Conservation (phyloP, 2,329 filamentous ascomycete genomes). For the Cordyceps militaris region DNA sequence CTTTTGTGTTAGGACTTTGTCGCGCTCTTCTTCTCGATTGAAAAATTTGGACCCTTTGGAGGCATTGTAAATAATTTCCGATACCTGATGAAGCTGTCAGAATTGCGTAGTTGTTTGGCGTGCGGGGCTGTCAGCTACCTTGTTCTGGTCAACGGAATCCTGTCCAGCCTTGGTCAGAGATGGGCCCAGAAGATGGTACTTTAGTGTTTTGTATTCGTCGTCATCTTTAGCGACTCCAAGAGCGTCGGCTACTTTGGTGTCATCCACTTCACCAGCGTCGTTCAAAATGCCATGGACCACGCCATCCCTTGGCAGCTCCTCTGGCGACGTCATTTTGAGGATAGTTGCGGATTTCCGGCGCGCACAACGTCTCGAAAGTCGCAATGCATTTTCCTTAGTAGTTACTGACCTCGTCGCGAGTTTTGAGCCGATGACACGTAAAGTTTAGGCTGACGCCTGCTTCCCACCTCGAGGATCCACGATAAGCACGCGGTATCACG, state of each 20-base stretch:
- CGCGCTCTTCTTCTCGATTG: constrained; percentile 77
- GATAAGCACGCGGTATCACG: constrained; percentile 11
- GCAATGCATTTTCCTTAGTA: constrained; percentile 8
- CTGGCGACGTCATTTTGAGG: constrained; percentile 1
- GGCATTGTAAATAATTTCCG: constrained; percentile 93
- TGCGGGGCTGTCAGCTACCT: constrained; percentile 39
- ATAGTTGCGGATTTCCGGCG: background rate
- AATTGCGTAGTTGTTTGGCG: background rate
- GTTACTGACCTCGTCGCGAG: background rate
- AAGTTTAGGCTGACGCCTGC: background rate
- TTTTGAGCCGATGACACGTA: constrained; percentile 2
- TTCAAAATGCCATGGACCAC: background rate
- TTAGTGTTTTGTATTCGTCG: constrained; percentile 55
- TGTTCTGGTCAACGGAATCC: constrained; percentile 84
- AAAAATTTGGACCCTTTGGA: constrained; percentile 97
- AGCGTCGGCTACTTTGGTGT: constrained; percentile 9
- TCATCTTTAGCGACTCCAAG: constrained; percentile 16
- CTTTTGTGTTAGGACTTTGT: constrained; percentile 76
- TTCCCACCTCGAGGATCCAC: background rate
- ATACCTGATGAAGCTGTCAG: constrained; percentile 49
- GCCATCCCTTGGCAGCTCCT: background rate
- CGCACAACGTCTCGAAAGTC: background rate
- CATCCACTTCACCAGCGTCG: constrained; percentile 5
- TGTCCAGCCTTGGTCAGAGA: constrained; percentile 92
- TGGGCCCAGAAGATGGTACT: constrained; percentile 83